Evolutionary conservation across 768 basidiomycete species (phyloP).

Genomic region (Phallus indusiatus): DNA sequence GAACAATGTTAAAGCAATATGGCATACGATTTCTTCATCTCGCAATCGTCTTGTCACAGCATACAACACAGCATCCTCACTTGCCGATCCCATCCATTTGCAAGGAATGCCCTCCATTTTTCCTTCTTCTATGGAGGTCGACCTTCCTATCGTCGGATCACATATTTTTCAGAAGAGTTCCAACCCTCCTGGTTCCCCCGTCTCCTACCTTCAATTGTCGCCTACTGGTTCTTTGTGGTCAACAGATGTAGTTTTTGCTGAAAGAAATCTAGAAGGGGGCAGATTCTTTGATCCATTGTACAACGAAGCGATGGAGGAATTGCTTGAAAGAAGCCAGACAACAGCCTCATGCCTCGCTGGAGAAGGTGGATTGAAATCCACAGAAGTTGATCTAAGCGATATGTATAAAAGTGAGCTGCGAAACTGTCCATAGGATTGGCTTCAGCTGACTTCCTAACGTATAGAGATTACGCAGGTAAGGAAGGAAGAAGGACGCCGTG

Average conservation of each 20-base stretch:
- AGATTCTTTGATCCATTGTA: background rate
- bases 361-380: constrained; percentile 19
- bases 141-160: constrained; percentile 24
- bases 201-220: constrained; percentile 38
- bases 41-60: constrained; percentile 47
- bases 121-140: constrained; percentile 26
- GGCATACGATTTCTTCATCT: constrained; percentile 50
- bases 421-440: constrained; percentile 2
- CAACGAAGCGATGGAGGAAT: constrained; percentile 29
- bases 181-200: constrained; percentile 12
- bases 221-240: constrained; percentile 26
- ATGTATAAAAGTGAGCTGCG: constrained; percentile 45
- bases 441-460: background rate
- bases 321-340: constrained; percentile 18
- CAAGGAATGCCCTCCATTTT: constrained; percentile 32
- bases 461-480: constrained; percentile 33
- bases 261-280: background rate
- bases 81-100: constrained; percentile 34
- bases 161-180: constrained; percentile 23
- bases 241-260: background rate
- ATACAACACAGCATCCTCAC: constrained; percentile 47
- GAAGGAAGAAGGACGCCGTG: constrained; percentile 25
- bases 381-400: constrained; percentile 37
- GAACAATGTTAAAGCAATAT: constrained; percentile 24
- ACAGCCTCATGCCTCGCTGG: background rate